phyloP scores from a whole-genome alignment of 208 protist genomes.

The Leishmania tarentolae region DNA sequence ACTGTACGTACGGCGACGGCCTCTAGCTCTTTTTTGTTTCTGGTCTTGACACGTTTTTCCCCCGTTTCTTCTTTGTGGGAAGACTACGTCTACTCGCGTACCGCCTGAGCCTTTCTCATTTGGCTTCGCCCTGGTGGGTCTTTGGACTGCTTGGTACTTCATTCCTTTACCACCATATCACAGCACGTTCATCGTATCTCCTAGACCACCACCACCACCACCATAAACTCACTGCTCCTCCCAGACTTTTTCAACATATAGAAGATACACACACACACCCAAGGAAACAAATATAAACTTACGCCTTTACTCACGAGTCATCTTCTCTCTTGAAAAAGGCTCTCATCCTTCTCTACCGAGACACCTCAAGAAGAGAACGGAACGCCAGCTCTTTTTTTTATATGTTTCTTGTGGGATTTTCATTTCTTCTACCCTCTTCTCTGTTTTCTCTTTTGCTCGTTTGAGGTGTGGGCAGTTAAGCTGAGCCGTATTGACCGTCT shows the following conservation, averaged over 20 bases:
- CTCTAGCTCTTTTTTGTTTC: not conserved
- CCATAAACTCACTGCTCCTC: not conserved
- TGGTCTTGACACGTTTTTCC: not conserved
- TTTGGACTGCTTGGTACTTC: not conserved
- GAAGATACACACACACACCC: not conserved
- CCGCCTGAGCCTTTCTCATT: not conserved
- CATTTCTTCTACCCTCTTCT: not conserved
- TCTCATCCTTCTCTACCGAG: not conserved
- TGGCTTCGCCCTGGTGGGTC: not conserved
- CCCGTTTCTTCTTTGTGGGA: not conserved
- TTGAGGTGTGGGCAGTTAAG: not conserved
- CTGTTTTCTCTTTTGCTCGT: not conserved
- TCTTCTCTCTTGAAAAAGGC: not conserved
- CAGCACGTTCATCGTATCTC: not conserved
- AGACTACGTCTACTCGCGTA: not conserved
- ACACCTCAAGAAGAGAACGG: not conserved
- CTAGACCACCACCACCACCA: not conserved
- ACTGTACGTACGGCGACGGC: slow-evolving; percentile 2
- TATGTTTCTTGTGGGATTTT: not conserved
- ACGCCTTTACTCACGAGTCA: not conserved
- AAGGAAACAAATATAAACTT: not conserved
- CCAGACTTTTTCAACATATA: not conserved
- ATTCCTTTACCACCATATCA: not conserved
- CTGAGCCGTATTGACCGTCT: not conserved
- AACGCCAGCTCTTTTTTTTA: not conserved